These are phyloP conservation scores for Ceratobasidium sp. DNA, from an alignment of 1,284 basidiomycete species.

Conservation along the genomic window DNA sequence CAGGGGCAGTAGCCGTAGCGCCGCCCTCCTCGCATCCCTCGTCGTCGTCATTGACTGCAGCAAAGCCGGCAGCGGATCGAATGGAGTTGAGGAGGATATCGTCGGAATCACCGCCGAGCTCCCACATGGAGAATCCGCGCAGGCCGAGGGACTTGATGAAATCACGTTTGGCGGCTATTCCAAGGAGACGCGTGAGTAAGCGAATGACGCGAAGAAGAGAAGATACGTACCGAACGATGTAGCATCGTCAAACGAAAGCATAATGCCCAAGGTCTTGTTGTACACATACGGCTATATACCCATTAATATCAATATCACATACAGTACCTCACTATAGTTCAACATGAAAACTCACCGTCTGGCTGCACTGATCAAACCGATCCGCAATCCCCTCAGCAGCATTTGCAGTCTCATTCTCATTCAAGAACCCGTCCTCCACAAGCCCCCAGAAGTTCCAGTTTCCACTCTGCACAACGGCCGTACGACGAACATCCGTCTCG, in stretches of 20 bases:
- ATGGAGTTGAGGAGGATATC: slow-evolving; percentile 71
- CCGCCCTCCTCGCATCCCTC: too few relatives aligned
- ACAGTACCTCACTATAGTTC: slow-evolving; percentile 53
- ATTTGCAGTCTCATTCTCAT: slow-evolving; percentile 61
- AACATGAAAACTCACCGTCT: slow-evolving; percentile 68
- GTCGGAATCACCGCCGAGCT: slow-evolving; percentile 71
- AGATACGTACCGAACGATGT: slow-evolving; percentile 61
- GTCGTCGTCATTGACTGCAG: slow-evolving; percentile 16
- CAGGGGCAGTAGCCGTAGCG: not conserved
- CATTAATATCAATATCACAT: too few relatives aligned
- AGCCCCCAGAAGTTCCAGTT: slow-evolving; percentile 73
- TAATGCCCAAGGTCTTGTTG: slow-evolving; percentile 64
- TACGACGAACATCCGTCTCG: slow-evolving; percentile 67
- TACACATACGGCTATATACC: slow-evolving; percentile 71
- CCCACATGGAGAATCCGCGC: slow-evolving; percentile 74
- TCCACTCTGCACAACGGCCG: slow-evolving; percentile 60
- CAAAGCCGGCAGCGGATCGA: slow-evolving; percentile 54
- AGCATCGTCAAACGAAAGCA: slow-evolving; percentile 74
- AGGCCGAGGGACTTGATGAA: slow-evolving; percentile 68
- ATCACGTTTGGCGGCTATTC: slow-evolving; percentile 66
- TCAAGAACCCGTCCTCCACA: slow-evolving; percentile 68
- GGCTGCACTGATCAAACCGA: slow-evolving; percentile 72
- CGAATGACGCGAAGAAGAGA: not conserved
- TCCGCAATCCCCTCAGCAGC: slow-evolving; percentile 67
- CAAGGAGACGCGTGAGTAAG: not conserved